Evolutionary conservation across 2,329 filamentous ascomycete genomes (phyloP).

Genomic region (Cladophialophora psammophila): DNA sequence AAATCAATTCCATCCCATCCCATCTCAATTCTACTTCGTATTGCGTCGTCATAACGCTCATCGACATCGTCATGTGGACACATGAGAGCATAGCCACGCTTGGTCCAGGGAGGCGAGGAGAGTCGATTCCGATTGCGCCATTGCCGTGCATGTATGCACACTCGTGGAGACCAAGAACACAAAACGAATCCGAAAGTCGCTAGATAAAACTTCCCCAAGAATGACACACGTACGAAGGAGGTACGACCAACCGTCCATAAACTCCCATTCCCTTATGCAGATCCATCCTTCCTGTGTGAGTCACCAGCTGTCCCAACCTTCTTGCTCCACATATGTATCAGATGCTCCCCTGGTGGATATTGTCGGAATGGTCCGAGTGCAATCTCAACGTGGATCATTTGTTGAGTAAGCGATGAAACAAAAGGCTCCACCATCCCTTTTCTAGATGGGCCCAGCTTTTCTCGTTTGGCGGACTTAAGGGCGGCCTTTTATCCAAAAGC

Average conservation of each 20-base stretch:
- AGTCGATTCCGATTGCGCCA: not conserved
- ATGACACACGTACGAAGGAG: not conserved
- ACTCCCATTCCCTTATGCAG: not conserved
- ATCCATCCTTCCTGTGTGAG: not conserved
- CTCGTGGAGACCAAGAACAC: not conserved
- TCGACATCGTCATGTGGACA: not conserved
- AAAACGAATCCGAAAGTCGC: not conserved
- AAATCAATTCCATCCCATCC: too few species aligned
- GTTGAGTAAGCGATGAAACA: not conserved
- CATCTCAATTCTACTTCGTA: too few species aligned
- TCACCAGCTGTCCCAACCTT: not conserved
- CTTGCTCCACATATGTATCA: not conserved
- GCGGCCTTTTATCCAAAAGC: not conserved
- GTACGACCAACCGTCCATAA: not conserved
- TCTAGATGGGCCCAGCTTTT: too few species aligned
- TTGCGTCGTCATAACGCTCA: too few species aligned
- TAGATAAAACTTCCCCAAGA: not conserved
- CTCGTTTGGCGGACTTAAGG: not conserved
- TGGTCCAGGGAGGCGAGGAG: not conserved
- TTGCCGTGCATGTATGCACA: not conserved
- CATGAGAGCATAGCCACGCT: not conserved
- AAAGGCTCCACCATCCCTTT: not conserved
- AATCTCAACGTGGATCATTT: not conserved
- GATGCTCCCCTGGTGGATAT: not conserved
- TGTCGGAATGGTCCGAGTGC: constrained; percentile 1